Conservation (phyloP, 2,329 filamentous ascomycete genomes). For the Didymella arachidicola region DNA sequence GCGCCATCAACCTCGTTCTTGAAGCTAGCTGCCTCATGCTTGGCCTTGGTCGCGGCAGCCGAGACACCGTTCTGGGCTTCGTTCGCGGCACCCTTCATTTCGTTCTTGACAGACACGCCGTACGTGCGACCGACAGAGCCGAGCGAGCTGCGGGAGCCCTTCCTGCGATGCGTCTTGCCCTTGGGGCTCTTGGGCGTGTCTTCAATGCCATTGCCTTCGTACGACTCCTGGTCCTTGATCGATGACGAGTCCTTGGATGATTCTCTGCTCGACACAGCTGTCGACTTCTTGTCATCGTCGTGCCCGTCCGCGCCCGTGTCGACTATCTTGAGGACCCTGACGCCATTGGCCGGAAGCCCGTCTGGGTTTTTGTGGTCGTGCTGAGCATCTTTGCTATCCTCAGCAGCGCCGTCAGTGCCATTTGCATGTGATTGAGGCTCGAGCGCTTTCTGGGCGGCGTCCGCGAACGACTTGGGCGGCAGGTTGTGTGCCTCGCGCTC, state of each 20-base stretch:
- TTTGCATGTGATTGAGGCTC: slow-evolving; percentile 37
- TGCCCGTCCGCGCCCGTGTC: slow-evolving; percentile 12
- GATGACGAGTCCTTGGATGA: slow-evolving; percentile 16
- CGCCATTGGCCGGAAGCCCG: slow-evolving; percentile 23
- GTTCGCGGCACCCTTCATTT: not conserved
- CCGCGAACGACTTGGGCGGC: slow-evolving; percentile 55
- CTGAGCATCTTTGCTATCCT: slow-evolving; percentile 5
- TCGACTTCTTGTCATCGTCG: slow-evolving; percentile 13
- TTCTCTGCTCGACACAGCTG: slow-evolving; percentile 9
- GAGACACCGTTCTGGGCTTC: not conserved
- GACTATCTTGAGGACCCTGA: slow-evolving; percentile 14
- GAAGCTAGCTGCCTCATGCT: not conserved
- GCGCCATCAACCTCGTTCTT: slow-evolving; percentile 1
- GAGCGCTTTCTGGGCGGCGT: slow-evolving; percentile 50
- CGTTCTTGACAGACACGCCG: slow-evolving; percentile 31
- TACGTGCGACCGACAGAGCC: slow-evolving; percentile 42
- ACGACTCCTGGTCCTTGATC: slow-evolving; percentile 30
- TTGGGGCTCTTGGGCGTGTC: slow-evolving; percentile 45
- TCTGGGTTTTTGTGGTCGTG: slow-evolving; percentile 23
- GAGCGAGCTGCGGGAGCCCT: slow-evolving; percentile 42
- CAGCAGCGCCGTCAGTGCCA: slow-evolving; percentile 24
- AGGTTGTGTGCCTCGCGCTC: slow-evolving; percentile 51
- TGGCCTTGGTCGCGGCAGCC: not conserved
- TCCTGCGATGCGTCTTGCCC: slow-evolving; percentile 38
- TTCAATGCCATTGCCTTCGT: slow-evolving; percentile 46